phyloP scores from a whole-genome alignment of 495 filamentous ascomycete genomes.

The Wilcoxina mikolae region DNA sequence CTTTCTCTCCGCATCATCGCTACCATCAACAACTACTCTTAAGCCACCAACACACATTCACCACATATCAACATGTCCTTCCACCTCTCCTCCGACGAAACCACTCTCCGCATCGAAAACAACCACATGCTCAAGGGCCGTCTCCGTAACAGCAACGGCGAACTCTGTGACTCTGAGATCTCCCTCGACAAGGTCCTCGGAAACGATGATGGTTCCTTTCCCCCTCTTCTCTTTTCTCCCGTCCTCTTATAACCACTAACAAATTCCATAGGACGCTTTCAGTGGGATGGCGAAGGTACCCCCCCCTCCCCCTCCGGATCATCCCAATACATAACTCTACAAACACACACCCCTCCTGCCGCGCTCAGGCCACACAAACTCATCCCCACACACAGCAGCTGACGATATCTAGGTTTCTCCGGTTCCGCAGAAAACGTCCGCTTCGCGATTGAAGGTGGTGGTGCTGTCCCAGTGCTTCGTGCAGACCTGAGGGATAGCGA shows the following conservation, averaged over 20 bases:
- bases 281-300: constrained; percentile 29
- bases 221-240: too few species aligned
- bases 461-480: constrained; percentile 31
- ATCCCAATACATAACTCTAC: not conserved
- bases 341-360: not conserved
- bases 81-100: constrained; percentile 25
- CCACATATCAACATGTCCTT: constrained; percentile 31
- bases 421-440: constrained; percentile 25
- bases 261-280: constrained; percentile 29
- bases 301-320: not conserved
- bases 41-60: not conserved
- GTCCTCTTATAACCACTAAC: not conserved
- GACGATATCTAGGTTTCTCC: constrained; percentile 26
- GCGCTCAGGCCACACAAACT: not conserved
- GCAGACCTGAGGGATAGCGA: constrained; percentile 26
- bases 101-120: constrained; percentile 30
- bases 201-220: constrained; percentile 31
- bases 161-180: constrained; percentile 21
- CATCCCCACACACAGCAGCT: not conserved
- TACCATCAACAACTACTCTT: not conserved
- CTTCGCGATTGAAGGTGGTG: constrained; percentile 31
- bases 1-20: not conserved
- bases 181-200: constrained; percentile 31
- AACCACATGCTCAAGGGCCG: constrained; percentile 25
- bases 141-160: constrained; percentile 20